Evolutionary conservation across 2,329 filamentous ascomycete genomes (phyloP).

Genomic region (Alternaria sp.): DNA sequence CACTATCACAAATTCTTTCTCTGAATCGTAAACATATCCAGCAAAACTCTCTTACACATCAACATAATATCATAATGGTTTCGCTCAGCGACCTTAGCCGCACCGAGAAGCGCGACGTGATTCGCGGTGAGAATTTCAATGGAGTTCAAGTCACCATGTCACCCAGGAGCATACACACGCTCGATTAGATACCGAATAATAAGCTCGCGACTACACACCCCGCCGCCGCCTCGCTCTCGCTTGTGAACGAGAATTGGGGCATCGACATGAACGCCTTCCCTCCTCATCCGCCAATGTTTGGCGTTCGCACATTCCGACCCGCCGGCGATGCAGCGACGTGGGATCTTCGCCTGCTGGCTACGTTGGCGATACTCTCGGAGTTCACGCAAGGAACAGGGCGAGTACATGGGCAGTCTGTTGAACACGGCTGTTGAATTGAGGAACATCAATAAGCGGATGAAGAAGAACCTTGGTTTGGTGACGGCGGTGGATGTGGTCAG

Average conservation of each 20-base stretch:
- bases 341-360: background rate
- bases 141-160: background rate
- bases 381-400: background rate
- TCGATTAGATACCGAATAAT: background rate
- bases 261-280: constrained; percentile 3
- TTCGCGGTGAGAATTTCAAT: background rate
- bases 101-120: background rate
- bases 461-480: background rate
- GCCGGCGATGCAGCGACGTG: background rate
- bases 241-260: background rate
- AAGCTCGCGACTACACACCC: background rate
- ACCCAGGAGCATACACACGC: background rate
- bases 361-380: background rate
- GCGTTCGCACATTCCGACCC: background rate
- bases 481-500: background rate
- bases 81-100: background rate
- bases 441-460: background rate
- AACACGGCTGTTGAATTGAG: constrained; percentile 4
- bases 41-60: background rate
- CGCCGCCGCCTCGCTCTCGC: background rate
- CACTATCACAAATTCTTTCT: background rate
- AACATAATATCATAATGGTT: background rate
- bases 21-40: no score
- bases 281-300: background rate
- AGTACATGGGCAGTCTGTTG: background rate